Conservation (phyloP, 192 early-diverging fungal genomes). For the Coemansia sp. region DNA sequence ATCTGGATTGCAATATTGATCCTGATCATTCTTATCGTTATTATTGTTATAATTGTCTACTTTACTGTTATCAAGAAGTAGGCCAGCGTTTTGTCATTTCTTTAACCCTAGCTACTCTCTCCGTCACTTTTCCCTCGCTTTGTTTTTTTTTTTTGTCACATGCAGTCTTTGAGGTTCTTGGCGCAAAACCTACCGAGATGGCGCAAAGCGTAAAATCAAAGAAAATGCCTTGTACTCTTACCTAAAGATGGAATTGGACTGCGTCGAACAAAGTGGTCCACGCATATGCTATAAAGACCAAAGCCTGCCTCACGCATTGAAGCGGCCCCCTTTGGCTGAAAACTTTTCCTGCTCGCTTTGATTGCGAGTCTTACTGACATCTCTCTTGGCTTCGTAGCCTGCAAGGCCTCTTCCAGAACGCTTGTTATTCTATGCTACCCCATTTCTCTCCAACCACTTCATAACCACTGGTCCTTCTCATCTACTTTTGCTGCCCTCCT, state of each 20-base stretch:
- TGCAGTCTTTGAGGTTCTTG: neutral
- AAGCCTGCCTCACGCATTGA: constrained; percentile 1
- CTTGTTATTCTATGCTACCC: neutral
- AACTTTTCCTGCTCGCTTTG: neutral
- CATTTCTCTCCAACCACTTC: neutral
- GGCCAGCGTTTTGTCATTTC: neutral
- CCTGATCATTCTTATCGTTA: constrained; percentile 42
- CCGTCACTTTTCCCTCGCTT: neutral
- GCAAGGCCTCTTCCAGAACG: neutral
- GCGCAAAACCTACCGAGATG: neutral
- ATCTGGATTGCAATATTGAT: constrained; percentile 50
- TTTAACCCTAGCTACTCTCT: neutral
- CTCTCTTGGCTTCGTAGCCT: constrained; percentile 1
- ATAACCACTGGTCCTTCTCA: neutral
- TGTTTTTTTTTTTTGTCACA: neutral
- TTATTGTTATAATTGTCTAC: constrained; percentile 59
- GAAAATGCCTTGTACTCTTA: neutral
- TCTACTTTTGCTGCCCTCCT: neutral
- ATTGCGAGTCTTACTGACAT: neutral
- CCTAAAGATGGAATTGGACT: neutral
- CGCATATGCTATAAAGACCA: neutral
- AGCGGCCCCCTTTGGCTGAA: neutral
- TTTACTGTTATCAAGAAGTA: constrained; percentile 55
- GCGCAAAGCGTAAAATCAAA: constrained; percentile 1
- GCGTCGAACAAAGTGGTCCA: neutral